Conservation (phyloP, 768 basidiomycete species). For the Suillus clintonianus region DNA sequence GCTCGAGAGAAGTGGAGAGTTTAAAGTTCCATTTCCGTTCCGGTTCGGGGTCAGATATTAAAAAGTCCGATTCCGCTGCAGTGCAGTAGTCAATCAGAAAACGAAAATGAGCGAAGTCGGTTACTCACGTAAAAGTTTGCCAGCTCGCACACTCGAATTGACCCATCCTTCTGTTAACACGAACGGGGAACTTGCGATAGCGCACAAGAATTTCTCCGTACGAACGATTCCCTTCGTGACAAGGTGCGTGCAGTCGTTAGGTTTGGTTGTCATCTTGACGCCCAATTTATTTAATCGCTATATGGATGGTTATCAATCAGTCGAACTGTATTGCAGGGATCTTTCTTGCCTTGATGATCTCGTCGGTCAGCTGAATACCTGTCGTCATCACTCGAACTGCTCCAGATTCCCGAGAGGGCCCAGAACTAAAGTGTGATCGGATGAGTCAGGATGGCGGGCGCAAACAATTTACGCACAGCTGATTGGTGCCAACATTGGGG, state of each 20-base stretch:
- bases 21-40: constrained; percentile 72
- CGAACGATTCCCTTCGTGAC: constrained; percentile 68
- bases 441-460: neutral
- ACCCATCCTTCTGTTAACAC: constrained; percentile 75
- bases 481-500: neutral
- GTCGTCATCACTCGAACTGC: constrained; percentile 66
- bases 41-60: constrained; percentile 57
- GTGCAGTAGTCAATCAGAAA: neutral
- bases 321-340: neutral
- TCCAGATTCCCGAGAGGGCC: constrained; percentile 12
- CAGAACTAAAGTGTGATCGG: neutral
- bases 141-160: constrained; percentile 52
- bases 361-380: constrained; percentile 56
- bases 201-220: constrained; percentile 88
- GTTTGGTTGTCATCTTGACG: constrained; percentile 58
- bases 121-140: constrained; percentile 63
- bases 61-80: constrained; percentile 64
- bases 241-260: constrained; percentile 78
- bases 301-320: constrained; percentile 1
- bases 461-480: constrained; percentile 3
- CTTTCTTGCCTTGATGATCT: constrained; percentile 56
- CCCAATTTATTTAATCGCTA: constrained; percentile 70
- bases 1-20: constrained; percentile 57
- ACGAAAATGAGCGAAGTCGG: neutral
- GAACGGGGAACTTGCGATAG: constrained; percentile 61